Base-by-base conservation (phyloP, 2,329 filamentous ascomycete genomes). In the Metarhizium robertsii region DNA sequence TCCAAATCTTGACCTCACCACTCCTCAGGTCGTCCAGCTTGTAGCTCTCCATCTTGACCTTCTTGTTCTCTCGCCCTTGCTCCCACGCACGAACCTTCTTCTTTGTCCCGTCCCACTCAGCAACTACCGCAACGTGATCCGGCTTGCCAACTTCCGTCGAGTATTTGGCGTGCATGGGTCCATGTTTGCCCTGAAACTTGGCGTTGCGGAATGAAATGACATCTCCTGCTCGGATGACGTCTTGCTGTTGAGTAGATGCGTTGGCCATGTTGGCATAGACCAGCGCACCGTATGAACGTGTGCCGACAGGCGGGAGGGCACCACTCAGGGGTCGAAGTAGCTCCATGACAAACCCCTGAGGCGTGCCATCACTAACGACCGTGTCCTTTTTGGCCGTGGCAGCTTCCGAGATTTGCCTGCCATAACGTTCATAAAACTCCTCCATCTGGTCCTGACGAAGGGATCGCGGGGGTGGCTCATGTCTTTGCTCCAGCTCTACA, bases 81-180 rank as follows among this genome's bases (percentile, higher is more conserved):
- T 97, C 94, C 89, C 90, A 97, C 2, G 87, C 92, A 32, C 92
- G 78, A 30, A 99, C 87, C 79, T 97, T 96, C 80, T 96, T 96
- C 81, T 96, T 96, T 45, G 90, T 95, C 3, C 94, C 94, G 69
- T 99, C 94, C 94, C 94, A 99, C 69, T 99, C 94, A 10, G 90
- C 83, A 4, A 99, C 92, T 2, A 99, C 76, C 2, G 83, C 94
- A 0, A 97, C 92, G 65, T 99, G 94, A 60, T 92, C 90, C 4
- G 83, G 83, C 68, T 90, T 94, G 61, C 91, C 92, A 1, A 96
- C 89, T 62, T 99, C 94, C 53, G 84, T 76, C 51, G 79, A 86
- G 70, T 99, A 99, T 70, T 96, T 97, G 61, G 89, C 87, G 68
- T 97, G 92, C 88, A 99, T 92, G 4, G 91, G 82, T 1, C 94